Evolutionary conservation across 1,284 basidiomycete genomes (phyloP).

Genomic region (Sanghuangporus sanghuang): DNA sequence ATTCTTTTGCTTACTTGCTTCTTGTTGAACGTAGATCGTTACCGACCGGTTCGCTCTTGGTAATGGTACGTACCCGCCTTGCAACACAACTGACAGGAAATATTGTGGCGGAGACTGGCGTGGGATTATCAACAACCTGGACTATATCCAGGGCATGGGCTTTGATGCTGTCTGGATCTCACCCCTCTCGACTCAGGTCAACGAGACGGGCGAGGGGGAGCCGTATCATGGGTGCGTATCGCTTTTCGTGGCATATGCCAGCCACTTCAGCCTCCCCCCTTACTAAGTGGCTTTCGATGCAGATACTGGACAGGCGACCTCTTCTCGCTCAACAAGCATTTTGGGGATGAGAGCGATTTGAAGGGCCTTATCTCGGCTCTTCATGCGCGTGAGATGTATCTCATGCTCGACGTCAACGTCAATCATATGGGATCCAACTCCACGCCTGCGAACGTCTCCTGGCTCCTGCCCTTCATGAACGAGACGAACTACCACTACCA

Average conservation of each 20-base stretch:
- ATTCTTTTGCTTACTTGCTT: background rate
- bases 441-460: slow-evolving; percentile 21
- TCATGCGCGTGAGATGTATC: slow-evolving; percentile 38
- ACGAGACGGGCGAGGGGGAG: slow-evolving; percentile 24
- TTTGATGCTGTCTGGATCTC: slow-evolving; percentile 38
- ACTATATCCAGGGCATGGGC: slow-evolving; percentile 28
- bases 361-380: slow-evolving; percentile 33
- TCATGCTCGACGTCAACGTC: slow-evolving; percentile 43
- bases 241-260: background rate
- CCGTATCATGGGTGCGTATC: slow-evolving; percentile 33
- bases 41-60: slow-evolving; percentile 21
- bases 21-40: slow-evolving; percentile 13
- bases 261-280: background rate
- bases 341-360: slow-evolving; percentile 36
- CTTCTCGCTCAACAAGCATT: slow-evolving; percentile 33
- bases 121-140: slow-evolving; percentile 24
- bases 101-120: slow-evolving; percentile 27
- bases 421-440: slow-evolving; percentile 37
- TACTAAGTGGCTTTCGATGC: background rate
- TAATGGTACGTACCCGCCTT: slow-evolving; percentile 20
- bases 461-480: slow-evolving; percentile 16
- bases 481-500: slow-evolving; percentile 1
- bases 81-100: slow-evolving; percentile 20
- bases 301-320: slow-evolving; percentile 31
- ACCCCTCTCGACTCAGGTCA: slow-evolving; percentile 34